Evolutionary conservation across 495 filamentous ascomycete genomes (phyloP).

Genomic region (Lentithecium fluviatile): DNA sequence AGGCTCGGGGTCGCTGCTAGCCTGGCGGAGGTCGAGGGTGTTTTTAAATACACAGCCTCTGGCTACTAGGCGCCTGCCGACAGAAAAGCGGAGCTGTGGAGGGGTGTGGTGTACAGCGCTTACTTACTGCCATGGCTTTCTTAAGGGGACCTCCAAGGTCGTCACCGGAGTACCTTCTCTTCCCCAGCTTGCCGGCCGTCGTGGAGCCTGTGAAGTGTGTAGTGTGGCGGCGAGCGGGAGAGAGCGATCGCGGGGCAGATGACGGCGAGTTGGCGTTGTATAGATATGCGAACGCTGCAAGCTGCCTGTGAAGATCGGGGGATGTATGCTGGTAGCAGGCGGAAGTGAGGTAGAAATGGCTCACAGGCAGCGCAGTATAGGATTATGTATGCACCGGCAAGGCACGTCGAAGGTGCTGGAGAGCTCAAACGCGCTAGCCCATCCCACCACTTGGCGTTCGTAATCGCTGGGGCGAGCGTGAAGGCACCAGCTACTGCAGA

Average conservation of each 20-base stretch:
- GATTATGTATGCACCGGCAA: background rate
- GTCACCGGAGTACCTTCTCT: constrained; percentile 81
- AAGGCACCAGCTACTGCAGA: too few species aligned
- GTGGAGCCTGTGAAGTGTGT: constrained; percentile 17
- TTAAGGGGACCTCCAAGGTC: constrained; percentile 71
- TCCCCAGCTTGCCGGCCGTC: constrained; percentile 67
- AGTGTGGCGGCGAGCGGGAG: constrained; percentile 12
- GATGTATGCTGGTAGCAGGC: too few species aligned
- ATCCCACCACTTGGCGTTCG: constrained; percentile 16
- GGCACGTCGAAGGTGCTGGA: constrained; percentile 21
- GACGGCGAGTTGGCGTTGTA: background rate
- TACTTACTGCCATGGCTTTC: constrained; percentile 79
- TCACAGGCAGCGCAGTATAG: background rate
- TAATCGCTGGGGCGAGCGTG: background rate
- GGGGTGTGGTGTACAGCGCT: background rate
- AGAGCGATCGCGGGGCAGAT: background rate
- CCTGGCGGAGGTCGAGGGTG: background rate
- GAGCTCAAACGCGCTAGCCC: constrained; percentile 24
- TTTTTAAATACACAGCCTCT: constrained; percentile 32
- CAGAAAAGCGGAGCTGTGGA: too few species aligned
- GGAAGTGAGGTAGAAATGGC: too few species aligned
- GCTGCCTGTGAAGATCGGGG: too few species aligned
- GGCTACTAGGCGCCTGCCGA: background rate
- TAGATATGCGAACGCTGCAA: too few species aligned
- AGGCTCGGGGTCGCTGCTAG: background rate